Base-by-base conservation (phyloP, 805 yeast species). In the Zygosaccharomyces lentus region DNA sequence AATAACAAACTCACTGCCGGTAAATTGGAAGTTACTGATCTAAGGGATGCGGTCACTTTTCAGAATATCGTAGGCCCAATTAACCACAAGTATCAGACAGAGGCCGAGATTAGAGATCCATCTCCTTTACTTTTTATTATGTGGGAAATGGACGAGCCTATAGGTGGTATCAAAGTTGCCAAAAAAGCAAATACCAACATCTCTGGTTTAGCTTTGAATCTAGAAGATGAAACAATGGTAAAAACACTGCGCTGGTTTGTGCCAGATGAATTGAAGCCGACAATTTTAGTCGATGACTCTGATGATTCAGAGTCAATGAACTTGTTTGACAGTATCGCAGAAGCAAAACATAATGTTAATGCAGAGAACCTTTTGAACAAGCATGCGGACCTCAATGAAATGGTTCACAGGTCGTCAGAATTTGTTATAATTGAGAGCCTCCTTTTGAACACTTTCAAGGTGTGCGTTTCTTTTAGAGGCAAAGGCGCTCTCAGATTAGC, bases 121-220 rank as follows among this genome's bases (percentile, higher is more conserved):
- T 53, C 54, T 10, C 68, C 67, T 29, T 63, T 78, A 49, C 61
- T 82, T 6, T 64, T 66, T 6, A 64, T 81, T 2, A 59, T 67
- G 9, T 90, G 98, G 98, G 76, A 79, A n/a, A 78, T 85, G 81
- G 77, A 84, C 43, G 79, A 77, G 45, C 88, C 95, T 0, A 84
- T 91, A 46, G 98, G 96, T 26, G 98, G 98, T 9, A 88, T 90
- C 41, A 77, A 85, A n/a, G 81, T 90, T 19, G 72, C 90, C 67
- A 81, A 80, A 48, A 69, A 75, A 41, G 81, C 87, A 19, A 77
- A 77, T 30, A 70, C 87, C 15, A 64, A 67, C 1, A 62, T 87
- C 13, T 74, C 76, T 43, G 96, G 96, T 0, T 56, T 90, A 50
- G 79, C 78, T 49, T 55, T 91, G 2, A 84, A 82, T 52, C 62